Evolutionary conservation across 495 filamentous ascomycete genomes (phyloP).

Genomic region (Polyplosphaeria fusca): DNA sequence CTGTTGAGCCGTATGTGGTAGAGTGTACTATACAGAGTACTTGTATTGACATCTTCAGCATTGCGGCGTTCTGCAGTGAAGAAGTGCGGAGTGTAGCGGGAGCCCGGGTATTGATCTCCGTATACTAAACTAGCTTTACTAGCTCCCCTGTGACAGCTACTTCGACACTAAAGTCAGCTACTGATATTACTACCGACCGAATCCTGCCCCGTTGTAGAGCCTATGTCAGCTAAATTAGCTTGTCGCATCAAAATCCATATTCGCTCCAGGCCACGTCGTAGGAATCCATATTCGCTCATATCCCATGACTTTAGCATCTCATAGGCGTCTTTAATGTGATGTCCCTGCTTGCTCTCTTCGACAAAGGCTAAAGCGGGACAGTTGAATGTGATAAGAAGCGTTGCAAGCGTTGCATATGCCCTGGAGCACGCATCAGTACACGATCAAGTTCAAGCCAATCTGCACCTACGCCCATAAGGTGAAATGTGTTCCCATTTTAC

Average conservation of each 20-base stretch:
- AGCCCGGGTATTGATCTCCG: conserved; percentile 21
- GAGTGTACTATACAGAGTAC: not conserved
- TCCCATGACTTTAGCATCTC: conserved; percentile 14
- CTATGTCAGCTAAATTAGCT: conserved; percentile 3
- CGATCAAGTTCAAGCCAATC: not conserved
- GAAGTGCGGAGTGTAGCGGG: conserved; percentile 3
- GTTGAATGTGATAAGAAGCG: conserved; percentile 21
- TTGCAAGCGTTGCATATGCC: conserved; percentile 20
- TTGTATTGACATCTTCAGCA: too few relatives aligned
- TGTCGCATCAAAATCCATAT: conserved; percentile 14
- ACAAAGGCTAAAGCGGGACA: conserved; percentile 15
- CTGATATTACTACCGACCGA: too few relatives aligned
- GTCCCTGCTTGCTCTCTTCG: conserved; percentile 15
- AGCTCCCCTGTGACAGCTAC: too few relatives aligned
- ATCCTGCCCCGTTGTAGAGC: too few relatives aligned
- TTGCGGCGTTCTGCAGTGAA: too few relatives aligned
- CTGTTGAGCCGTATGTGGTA: too few relatives aligned
- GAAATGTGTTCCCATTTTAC: conserved; percentile 26
- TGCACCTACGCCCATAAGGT: conserved; percentile 18
- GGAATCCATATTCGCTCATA: too few relatives aligned
- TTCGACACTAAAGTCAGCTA: too few relatives aligned
- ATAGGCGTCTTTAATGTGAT: conserved; percentile 23
- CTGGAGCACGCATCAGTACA: conserved; percentile 1
- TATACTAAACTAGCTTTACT: too few relatives aligned
- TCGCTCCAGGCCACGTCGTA: conserved; percentile 20